Evolutionary conservation across 805 yeast genomes (phyloP).

Genomic region (Saturnispora bothae): DNA sequence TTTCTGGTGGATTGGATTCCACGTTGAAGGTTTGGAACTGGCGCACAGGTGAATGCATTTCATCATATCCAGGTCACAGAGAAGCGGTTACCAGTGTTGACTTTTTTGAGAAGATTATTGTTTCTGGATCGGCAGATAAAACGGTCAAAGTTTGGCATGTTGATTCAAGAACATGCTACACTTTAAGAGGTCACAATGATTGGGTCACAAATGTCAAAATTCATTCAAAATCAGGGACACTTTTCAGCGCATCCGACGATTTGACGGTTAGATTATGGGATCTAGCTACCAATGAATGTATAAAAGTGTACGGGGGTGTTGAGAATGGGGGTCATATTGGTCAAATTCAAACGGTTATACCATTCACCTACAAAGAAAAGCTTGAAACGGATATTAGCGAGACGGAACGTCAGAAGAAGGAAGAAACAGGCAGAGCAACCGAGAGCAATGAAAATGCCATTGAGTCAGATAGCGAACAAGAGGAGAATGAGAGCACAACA

Average conservation of each 20-base stretch:
- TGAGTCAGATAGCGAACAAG: conserved; percentile 14
- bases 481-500: too few relatives aligned
- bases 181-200: conserved; percentile 86
- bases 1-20: conserved; percentile 85
- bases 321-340: conserved; percentile 80
- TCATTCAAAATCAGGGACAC: conserved; percentile 65
- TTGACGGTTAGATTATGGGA: conserved; percentile 95
- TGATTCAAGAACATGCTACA: conserved; percentile 82
- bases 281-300: conserved; percentile 64
- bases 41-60: conserved; percentile 85
- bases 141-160: conserved; percentile 96
- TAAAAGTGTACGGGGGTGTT: conserved; percentile 67
- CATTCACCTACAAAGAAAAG: conserved; percentile 61
- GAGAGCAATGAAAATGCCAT: conserved; percentile 10
- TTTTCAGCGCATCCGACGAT: conserved; percentile 86
- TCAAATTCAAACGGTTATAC: conserved; percentile 87
- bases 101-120: conserved; percentile 68
- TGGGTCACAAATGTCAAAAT: conserved; percentile 87
- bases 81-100: conserved; percentile 81
- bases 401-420: conserved; percentile 6
- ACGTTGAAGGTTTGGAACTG: conserved; percentile 95
- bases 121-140: conserved; percentile 86
- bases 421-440: conserved; percentile 35
- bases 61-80: conserved; percentile 88
- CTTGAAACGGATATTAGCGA: conserved; percentile 27